Evolutionary conservation across 2,329 filamentous ascomycete genomes (phyloP).

Genomic region (Colletotrichum lentis): DNA sequence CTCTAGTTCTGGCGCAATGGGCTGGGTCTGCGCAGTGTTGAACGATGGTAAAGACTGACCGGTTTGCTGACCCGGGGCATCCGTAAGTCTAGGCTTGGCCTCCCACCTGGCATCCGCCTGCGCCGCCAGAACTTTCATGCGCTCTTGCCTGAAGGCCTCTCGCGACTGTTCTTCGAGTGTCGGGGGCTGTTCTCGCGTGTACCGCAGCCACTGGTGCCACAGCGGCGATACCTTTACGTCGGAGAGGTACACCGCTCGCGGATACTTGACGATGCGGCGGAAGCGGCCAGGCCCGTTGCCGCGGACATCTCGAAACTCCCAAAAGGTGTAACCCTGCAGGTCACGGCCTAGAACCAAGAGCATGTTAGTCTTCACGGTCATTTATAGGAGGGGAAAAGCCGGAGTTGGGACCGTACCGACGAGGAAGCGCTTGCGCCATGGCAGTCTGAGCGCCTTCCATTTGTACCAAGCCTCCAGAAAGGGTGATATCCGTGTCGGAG

Average conservation of each 20-base stretch:
- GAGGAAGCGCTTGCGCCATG: constrained; percentile 71
- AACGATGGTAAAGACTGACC: constrained; percentile 45
- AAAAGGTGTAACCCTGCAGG: constrained; percentile 73
- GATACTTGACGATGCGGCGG: constrained; percentile 70
- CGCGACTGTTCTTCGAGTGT: constrained; percentile 63
- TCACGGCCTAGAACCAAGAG: constrained; percentile 61
- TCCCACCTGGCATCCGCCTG: constrained; percentile 71
- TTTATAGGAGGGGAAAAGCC: background rate
- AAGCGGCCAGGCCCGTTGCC: constrained; percentile 54
- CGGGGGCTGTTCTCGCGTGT: constrained; percentile 64
- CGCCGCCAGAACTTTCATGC: constrained; percentile 65
- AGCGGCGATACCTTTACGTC: constrained; percentile 66
- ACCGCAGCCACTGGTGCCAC: constrained; percentile 75
- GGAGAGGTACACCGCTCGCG: constrained; percentile 61
- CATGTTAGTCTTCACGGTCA: constrained; percentile 13
- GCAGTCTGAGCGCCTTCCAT: constrained; percentile 69
- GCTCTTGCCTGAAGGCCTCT: constrained; percentile 62
- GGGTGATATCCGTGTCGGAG: constrained; percentile 35
- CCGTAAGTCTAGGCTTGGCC: constrained; percentile 62
- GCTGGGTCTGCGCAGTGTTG: constrained; percentile 37
- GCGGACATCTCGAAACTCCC: constrained; percentile 68
- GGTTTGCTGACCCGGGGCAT: constrained; percentile 46
- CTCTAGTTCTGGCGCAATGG: constrained; percentile 34
- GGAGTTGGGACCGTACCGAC: constrained; percentile 57
- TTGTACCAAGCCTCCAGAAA: constrained; percentile 58